Evolutionary conservation across 805 yeast species (phyloP).

Genomic region (Ogataea nonfermentans): DNA sequence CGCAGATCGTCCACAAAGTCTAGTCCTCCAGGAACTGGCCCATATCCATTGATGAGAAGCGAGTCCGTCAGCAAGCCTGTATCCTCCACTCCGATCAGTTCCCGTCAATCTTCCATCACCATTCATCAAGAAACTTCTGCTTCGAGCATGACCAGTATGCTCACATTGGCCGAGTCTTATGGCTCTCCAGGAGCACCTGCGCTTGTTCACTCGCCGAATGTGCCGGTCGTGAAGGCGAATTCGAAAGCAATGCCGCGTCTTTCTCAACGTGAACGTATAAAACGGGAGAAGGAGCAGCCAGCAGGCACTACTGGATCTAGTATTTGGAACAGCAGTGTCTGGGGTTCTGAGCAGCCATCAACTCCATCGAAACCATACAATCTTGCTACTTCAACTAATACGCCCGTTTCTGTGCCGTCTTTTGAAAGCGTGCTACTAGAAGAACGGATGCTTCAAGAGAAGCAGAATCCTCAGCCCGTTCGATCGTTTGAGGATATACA

Average conservation of each 20-base stretch:
- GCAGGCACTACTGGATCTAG: slow-evolving; percentile 1
- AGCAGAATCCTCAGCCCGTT: slow-evolving; percentile 20
- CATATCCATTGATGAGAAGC: background rate
- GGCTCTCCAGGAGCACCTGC: slow-evolving; percentile 7
- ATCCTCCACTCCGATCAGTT: slow-evolving; percentile 3
- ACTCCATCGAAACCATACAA: slow-evolving; percentile 7
- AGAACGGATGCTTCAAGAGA: slow-evolving; percentile 26
- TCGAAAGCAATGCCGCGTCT: slow-evolving; percentile 41
- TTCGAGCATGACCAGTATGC: slow-evolving; percentile 11
- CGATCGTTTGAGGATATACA: slow-evolving; percentile 66
- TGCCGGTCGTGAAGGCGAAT: slow-evolving; percentile 29
- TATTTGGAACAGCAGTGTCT: slow-evolving; percentile 12
- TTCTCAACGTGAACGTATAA: slow-evolving; percentile 62
- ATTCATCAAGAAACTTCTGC: slow-evolving; percentile 5
- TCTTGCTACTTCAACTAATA: slow-evolving; percentile 2
- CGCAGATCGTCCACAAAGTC: slow-evolving; percentile 28
- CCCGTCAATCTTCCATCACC: slow-evolving; percentile 6
- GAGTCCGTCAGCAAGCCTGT: background rate
- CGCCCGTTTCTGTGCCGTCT: slow-evolving; percentile 26
- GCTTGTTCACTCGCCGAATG: background rate
- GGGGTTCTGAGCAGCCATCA: slow-evolving; percentile 1
- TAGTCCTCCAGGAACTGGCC: background rate
- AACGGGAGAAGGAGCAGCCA: slow-evolving; percentile 22
- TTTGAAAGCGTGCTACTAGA: slow-evolving; percentile 28
- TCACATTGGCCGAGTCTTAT: slow-evolving; percentile 13